A percentile compares a stretch with the other conserved stretches of the same genome.
phyloP scores from a whole-genome alignment of 768 basidiomycete species.

The Psilocybe subaeruginosa region DNA sequence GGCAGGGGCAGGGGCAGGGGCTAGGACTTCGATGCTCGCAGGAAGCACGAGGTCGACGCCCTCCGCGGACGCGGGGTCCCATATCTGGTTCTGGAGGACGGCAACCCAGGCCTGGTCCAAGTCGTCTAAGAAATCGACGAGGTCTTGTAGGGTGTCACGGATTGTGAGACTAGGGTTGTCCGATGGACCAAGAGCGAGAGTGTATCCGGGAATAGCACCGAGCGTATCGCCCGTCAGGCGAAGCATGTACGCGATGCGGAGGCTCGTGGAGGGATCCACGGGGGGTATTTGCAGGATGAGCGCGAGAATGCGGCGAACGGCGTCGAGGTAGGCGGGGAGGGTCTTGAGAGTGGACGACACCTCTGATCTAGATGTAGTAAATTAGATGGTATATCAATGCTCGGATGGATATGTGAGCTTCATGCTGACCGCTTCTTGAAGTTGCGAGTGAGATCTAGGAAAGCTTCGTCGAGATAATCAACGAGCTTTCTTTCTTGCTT shows the following conservation, averaged over 20 bases:
- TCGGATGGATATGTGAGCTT: background rate
- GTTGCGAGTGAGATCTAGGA: constrained; percentile 66
- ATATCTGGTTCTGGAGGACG: constrained; percentile 64
- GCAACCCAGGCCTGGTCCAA: constrained; percentile 77
- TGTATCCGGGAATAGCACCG: constrained; percentile 63
- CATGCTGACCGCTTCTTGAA: constrained; percentile 74
- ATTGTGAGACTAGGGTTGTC: constrained; percentile 35
- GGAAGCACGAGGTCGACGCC: constrained; percentile 41
- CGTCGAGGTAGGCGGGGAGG: constrained; percentile 60
- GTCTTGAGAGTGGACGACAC: constrained; percentile 57
- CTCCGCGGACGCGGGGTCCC: constrained; percentile 53
- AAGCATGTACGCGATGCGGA: constrained; percentile 70
- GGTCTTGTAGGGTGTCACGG: constrained; percentile 39
- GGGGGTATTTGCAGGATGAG: constrained; percentile 78
- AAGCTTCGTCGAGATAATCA: constrained; percentile 65
- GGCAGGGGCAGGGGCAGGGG: background rate
- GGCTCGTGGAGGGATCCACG: constrained; percentile 65
- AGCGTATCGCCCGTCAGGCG: constrained; percentile 73
- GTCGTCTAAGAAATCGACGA: constrained; percentile 71
- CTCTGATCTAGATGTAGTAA: constrained; percentile 40
- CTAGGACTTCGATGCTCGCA: constrained; percentile 23
- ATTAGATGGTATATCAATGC: background rate
- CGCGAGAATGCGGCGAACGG: constrained; percentile 56
- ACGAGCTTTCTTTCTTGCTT: constrained; percentile 67
- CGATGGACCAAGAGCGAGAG: constrained; percentile 13